Evolutionary conservation across 768 basidiomycete genomes (phyloP).

Genomic region (Lactifluus rugatus): DNA sequence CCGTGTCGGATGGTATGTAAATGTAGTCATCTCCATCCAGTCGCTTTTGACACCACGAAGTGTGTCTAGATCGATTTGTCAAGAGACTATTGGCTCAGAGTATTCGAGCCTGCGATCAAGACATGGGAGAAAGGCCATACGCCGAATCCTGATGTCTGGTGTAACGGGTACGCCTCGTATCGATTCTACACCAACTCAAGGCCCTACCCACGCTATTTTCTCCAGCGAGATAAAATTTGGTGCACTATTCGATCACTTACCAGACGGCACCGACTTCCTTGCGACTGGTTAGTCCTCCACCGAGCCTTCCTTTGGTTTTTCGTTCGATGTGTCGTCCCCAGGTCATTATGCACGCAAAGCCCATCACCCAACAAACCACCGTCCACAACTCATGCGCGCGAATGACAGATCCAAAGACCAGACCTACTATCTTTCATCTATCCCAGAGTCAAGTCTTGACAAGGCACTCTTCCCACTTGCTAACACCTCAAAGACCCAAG

Average conservation of each 20-base stretch:
- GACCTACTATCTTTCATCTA: slow-evolving; percentile 80
- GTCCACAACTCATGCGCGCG: slow-evolving; percentile 33
- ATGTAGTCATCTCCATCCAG: not conserved
- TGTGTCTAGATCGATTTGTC: slow-evolving; percentile 68
- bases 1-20: slow-evolving; percentile 59
- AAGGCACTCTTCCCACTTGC: slow-evolving; percentile 77
- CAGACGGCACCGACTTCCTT: slow-evolving; percentile 45
- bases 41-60: not conserved
- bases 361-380: slow-evolving; percentile 19
- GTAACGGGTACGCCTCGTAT: slow-evolving; percentile 56
- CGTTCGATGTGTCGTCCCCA: not conserved
- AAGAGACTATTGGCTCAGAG: slow-evolving; percentile 80
- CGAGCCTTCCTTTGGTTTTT: not conserved
- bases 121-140: slow-evolving; percentile 73
- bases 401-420: slow-evolving; percentile 73
- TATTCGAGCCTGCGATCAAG: slow-evolving; percentile 78
- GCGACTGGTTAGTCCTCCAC: slow-evolving; percentile 57
- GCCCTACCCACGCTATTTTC: not conserved
- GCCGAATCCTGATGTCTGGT: slow-evolving; percentile 90
- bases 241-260: slow-evolving; percentile 60
- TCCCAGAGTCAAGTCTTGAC: slow-evolving; percentile 53
- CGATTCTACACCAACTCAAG: not conserved
- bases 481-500: slow-evolving; percentile 53
- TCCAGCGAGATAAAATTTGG: slow-evolving; percentile 86
- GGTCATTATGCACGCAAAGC: slow-evolving; percentile 85